phyloP scores from a whole-genome alignment of 2,329 filamentous ascomycete species.

The Penicillium sp. region DNA sequence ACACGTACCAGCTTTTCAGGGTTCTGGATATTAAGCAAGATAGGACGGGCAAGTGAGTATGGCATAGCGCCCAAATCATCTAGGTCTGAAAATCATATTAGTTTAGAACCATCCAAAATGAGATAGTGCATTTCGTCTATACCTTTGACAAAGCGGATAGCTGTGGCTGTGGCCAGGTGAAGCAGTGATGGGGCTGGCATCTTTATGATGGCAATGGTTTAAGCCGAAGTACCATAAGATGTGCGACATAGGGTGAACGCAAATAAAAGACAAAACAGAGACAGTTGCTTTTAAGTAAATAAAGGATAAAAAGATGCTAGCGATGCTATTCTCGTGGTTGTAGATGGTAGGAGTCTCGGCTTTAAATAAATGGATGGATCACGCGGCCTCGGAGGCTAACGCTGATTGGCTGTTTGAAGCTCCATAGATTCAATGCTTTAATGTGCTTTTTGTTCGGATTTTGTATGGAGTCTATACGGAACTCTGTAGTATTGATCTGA shows the following conservation, averaged over 20 bases:
- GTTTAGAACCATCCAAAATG: neutral
- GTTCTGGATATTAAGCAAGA: slow-evolving; percentile 70
- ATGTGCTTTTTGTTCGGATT: neutral
- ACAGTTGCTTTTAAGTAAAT: neutral
- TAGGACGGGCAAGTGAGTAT: slow-evolving; percentile 62
- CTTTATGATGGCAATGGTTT: slow-evolving; percentile 12
- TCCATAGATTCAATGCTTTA: neutral
- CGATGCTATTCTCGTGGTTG: neutral
- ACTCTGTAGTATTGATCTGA: neutral
- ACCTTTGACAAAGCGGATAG: slow-evolving; percentile 40
- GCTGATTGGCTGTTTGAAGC: neutral
- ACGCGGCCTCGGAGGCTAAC: neutral
- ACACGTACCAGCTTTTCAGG: slow-evolving; percentile 66
- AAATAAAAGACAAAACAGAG: slow-evolving; percentile 1
- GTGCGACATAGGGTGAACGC: slow-evolving; percentile 18
- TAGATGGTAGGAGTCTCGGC: neutral
- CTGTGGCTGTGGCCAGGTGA: slow-evolving; percentile 36
- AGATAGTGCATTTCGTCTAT: neutral
- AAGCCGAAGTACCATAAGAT: slow-evolving; percentile 1
- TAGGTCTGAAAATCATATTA: slow-evolving; percentile 47
- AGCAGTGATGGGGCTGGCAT: slow-evolving; percentile 38
- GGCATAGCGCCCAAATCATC: slow-evolving; percentile 70
- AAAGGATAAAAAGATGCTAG: neutral
- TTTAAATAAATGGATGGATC: slow-evolving; percentile 5
- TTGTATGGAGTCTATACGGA: neutral